A percentile compares a stretch with the other conserved stretches of the same genome.
Conservation (phyloP, 2,329 filamentous ascomycete species). For the Penicillium corylophilum region DNA sequence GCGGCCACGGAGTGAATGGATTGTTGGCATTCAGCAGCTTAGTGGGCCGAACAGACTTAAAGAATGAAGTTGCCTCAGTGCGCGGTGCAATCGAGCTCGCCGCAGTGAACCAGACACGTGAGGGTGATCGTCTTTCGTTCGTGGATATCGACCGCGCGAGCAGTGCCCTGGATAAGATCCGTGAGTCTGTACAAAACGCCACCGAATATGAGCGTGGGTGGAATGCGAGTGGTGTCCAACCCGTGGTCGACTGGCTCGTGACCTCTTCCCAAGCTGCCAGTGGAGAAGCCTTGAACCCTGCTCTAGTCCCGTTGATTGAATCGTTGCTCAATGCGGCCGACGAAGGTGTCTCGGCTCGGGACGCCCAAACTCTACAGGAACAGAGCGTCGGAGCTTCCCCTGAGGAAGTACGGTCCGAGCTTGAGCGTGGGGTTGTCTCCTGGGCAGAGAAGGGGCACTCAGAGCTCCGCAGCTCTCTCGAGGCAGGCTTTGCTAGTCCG, state of each 20-base stretch:
- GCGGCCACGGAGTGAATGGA: slow-evolving; percentile 70
- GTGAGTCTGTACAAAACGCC: slow-evolving; percentile 67
- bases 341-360: slow-evolving; percentile 28
- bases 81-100: slow-evolving; percentile 46
- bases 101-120: slow-evolving; percentile 41
- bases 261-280: slow-evolving; percentile 22
- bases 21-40: slow-evolving; percentile 46
- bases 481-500: slow-evolving; percentile 71
- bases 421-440: slow-evolving; percentile 61
- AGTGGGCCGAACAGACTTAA: slow-evolving; percentile 31
- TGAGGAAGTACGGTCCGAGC: slow-evolving; percentile 44
- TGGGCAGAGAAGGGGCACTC: slow-evolving; percentile 82
- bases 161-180: slow-evolving; percentile 65
- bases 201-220: slow-evolving; percentile 71
- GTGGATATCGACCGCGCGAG: slow-evolving; percentile 65
- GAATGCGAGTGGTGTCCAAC: slow-evolving; percentile 68
- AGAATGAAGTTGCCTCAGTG: slow-evolving; percentile 32
- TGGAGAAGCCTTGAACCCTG: slow-evolving; percentile 61
- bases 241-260: slow-evolving; percentile 64
- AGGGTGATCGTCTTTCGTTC: slow-evolving; percentile 41
- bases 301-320: slow-evolving; percentile 64
- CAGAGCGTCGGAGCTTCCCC: slow-evolving; percentile 39
- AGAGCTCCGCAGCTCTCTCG: slow-evolving; percentile 77
- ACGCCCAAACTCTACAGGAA: slow-evolving; percentile 29
- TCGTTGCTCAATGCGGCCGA: slow-evolving; percentile 59